Evolutionary conservation across 2,329 filamentous ascomycete genomes (phyloP), one percentile per base, ranked within the genome.

Genomic region (Fusarium verrucosum): DNA sequence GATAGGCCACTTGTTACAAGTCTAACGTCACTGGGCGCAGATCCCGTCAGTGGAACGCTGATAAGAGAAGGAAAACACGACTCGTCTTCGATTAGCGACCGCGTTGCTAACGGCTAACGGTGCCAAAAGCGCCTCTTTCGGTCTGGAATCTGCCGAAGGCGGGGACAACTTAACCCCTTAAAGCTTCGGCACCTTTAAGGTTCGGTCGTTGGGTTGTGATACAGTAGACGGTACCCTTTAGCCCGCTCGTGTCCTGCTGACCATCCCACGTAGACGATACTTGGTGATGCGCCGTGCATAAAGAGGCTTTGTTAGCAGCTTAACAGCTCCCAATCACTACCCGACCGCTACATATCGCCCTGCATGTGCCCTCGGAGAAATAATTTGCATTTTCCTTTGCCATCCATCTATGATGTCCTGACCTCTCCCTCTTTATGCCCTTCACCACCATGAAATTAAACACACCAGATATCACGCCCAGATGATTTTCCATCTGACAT

Each of bases 261-360:
- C 23, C 14, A 14, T 20, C 13, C 23, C 25, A 25, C 50, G 50
- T 53, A 25, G 19, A 53, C 14, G 13, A 16, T 53, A 50, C 50
- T 43, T 43, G 19, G 22, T 46, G 37, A 38, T 46, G 46, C 30
- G 32, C 26, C 38, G 32, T 57, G 57, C 57, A 66, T 58, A 22
- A 37, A 7, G 40, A 40, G 62, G 57, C 57, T 66, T 51, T 10
- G 5, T 22, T 59, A 59, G 56, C n/a, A 59, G 52, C 33, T n/a
- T 5, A 20, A 23, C 19, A 19, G 35, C 49, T 56, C 40, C 58
- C 58, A 61, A 62, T 61, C 58, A 61, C 38, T 20, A 33, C n/a
- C 42, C 47, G 13, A 35, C 41, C 37, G 61, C 42, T 65, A 57
- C 55, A 62, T 61, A 16, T 47, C 32, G 8, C 20, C 40, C 36